Base-by-base conservation (phyloP, 2,329 filamentous ascomycete genomes). In the Calonectria honghensis region DNA sequence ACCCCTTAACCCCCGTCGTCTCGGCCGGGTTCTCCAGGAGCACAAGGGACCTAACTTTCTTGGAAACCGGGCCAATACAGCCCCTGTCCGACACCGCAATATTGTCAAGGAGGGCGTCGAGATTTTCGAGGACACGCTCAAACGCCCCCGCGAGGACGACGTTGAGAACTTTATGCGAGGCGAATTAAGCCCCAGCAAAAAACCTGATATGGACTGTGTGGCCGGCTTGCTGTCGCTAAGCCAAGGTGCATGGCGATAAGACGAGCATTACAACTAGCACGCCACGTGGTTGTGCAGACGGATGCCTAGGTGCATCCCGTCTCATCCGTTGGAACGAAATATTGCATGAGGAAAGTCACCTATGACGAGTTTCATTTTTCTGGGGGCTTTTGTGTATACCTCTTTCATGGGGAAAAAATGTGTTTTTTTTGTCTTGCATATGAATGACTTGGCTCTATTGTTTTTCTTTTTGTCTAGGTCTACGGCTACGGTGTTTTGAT, bases 201-300 rank as follows among this genome's bases (percentile, higher is more conserved):
- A 92, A 83, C 91, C 93, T 72, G 96, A 98, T 82, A 89, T 98
- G 84, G 95, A 97, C 82, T 97, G 95, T 82, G 93, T 98, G 61
- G 95, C 96, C 70, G 95, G 95, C n/a, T 86, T 98, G 77, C 85
- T 98, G 76, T 96, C 95, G 66, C 88, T 98, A 59, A 97, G 95
- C 81, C 95, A 98, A 85, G 96, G 96, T n/a, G 95, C 95, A 82
- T 98, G 96, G 96, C 90, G 92, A 81, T 94, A 77, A 41, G 18
- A 41, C 24, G 45, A n/a, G 24, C 59, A 70, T 64, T 27, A 29
- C 54, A 63, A 61, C 51, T 37, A 48, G 67, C 54, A 32, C 24
- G 64, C 72, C 72, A 70, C 68, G 61, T 54, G 64, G 59, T 52
- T 45, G 41, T 54, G 54, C 72, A 67, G 68, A 31, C 63, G 68